phyloP scores from a whole-genome alignment of 2,329 filamentous ascomycete species.

The Cytospora mali region DNA sequence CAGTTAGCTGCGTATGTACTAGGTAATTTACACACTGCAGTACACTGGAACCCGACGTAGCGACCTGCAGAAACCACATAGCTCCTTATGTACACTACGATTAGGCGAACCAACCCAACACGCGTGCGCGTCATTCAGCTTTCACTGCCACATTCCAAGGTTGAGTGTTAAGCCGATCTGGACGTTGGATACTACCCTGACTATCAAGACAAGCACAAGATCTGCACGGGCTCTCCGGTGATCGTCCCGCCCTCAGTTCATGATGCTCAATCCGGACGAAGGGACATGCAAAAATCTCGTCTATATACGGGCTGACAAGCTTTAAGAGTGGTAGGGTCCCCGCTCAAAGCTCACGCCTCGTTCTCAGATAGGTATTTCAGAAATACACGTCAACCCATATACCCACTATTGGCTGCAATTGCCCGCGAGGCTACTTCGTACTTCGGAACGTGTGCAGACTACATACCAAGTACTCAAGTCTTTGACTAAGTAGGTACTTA shows the following conservation, averaged over 20 bases:
- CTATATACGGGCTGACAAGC: background rate
- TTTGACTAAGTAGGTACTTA: no score
- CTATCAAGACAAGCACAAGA: background rate
- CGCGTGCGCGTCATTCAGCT: background rate
- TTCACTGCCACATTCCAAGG: background rate
- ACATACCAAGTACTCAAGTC: no score
- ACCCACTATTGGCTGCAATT: no score
- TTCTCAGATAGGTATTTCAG: no score
- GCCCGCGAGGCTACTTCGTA: no score
- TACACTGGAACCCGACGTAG: background rate
- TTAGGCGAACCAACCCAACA: background rate
- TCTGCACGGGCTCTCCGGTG: background rate
- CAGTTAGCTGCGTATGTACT: background rate
- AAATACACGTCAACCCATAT: no score
- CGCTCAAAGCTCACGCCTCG: no score
- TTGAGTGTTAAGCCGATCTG: background rate
- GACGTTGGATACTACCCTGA: background rate
- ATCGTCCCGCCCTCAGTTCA: background rate
- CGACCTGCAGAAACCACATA: background rate
- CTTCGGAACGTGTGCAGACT: no score
- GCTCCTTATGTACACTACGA: no score
- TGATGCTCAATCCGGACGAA: background rate
- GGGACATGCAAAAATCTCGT: background rate
- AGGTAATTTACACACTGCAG: background rate
- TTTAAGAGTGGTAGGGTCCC: no score